Evolutionary conservation across 169 alveolate species (phyloP), one percentile per base, ranked within the genome.

Genomic region (Cryptosporidium baileyi): DNA sequence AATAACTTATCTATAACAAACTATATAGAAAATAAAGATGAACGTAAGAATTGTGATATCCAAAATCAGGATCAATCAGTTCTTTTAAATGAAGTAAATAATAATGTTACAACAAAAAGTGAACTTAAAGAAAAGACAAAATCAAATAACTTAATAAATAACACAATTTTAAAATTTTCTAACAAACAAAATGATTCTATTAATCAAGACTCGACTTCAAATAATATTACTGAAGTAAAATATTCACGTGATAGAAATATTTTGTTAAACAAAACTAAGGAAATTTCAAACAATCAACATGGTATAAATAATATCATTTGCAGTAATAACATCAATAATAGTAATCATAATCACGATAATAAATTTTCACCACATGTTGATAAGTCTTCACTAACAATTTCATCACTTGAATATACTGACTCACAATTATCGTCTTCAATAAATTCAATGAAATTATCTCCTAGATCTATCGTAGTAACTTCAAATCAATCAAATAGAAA

Each of bases 361-460:
- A n/a, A n/a, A n/a, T n/a, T n/a, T n/a, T n/a, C n/a, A n/a, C n/a
- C n/a, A n/a, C n/a, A n/a, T n/a, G 47, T 24, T 3, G n/a, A 51
- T n/a, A 65, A 65, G 13, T 47, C 63, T 7, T 47, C 81, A 11
- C 8, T 65, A 30, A 44, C 81, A 15, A 28, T 65, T 8, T 65
- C 81, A n/a, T 65, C 81, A 11, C 44, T 65, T 22, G 81, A 65
- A 28, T 47, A 65, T 28, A 65, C 81, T n/a, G 81, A 65, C 43
- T 65, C 81, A 4, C 81, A 65, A 6, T 65, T 65, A 44, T 65
- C 81, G 15, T 65, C 81, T 4, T 65, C 81, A 11, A 65, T 65
- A 28, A 65, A 65, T 49, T 65, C 81, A 3, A 65, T 65, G 62
- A 65, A 65, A 45, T 36, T 44, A 7, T 65, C 81, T 8, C 81